These are phyloP conservation scores for Globisporangium cystogenes DNA, from an alignment of 352 stramenopile genomes.

Conservation along the genomic window DNA sequence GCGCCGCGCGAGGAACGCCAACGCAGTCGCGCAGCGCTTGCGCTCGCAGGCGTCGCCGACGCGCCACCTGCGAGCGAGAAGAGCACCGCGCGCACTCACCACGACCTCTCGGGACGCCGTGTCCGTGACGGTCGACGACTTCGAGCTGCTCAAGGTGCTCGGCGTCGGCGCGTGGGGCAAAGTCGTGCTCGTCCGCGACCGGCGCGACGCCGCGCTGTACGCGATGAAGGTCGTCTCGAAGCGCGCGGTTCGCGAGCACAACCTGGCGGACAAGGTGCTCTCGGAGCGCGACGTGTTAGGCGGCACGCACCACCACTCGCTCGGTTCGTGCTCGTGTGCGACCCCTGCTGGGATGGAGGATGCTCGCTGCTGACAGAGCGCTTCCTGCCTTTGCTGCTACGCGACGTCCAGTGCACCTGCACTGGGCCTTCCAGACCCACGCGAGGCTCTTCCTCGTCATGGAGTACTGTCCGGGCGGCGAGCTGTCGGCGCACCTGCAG, in stretches of 20 bases:
- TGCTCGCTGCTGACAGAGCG: neutral
- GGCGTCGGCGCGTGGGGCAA: conserved; percentile 84
- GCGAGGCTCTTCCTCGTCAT: conserved; percentile 68
- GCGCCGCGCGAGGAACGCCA: conserved; percentile 36
- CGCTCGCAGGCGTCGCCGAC: conserved; percentile 1
- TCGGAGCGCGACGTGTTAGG: conserved; percentile 76
- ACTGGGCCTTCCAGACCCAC: conserved; percentile 75
- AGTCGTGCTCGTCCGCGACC: conserved; percentile 72
- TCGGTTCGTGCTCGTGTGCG: conserved; percentile 24
- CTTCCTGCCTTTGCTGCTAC: neutral
- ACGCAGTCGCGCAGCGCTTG: conserved; percentile 81
- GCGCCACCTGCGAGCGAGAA: neutral
- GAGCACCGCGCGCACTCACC: neutral
- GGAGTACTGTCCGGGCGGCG: conserved; percentile 76
- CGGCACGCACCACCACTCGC: conserved; percentile 53
- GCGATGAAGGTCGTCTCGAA: conserved; percentile 82
- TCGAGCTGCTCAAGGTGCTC: conserved; percentile 86
- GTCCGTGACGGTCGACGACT: conserved; percentile 49
- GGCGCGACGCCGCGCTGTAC: conserved; percentile 46
- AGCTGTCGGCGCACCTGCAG: conserved; percentile 56
- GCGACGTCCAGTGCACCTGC: conserved; percentile 65
- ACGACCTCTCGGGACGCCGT: neutral
- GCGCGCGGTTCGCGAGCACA: conserved; percentile 36
- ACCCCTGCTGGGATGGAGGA: neutral
- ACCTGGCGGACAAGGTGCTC: conserved; percentile 49